phyloP scores from a whole-genome alignment of 2,329 filamentous ascomycete species.

The Sordariomycetes sp. region DNA sequence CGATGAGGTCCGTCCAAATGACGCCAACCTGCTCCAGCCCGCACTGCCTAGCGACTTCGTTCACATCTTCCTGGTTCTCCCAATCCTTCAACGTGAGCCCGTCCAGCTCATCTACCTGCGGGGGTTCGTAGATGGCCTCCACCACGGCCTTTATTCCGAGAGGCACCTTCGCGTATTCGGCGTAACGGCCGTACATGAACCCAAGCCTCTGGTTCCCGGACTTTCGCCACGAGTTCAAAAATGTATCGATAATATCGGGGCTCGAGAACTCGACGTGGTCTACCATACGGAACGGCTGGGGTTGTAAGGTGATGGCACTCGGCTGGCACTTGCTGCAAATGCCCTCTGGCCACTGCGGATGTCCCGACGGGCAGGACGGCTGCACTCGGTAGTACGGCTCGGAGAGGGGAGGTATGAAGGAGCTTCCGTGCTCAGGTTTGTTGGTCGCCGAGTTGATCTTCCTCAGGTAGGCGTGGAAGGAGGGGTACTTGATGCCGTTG shows the following conservation, averaged over 20 bases:
- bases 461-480: conserved; percentile 85
- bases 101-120: conserved; percentile 78
- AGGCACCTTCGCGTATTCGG: conserved; percentile 84
- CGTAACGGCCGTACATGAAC: conserved; percentile 81
- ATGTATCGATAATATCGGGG: conserved; percentile 70
- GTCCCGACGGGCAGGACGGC: conserved; percentile 80
- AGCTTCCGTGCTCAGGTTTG: conserved; percentile 84
- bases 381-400: conserved; percentile 90
- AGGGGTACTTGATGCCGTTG: conserved; percentile 97
- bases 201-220: conserved; percentile 76
- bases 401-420: conserved; percentile 87
- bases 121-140: conserved; percentile 93
- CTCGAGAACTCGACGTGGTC: conserved; percentile 96
- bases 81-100: conserved; percentile 76
- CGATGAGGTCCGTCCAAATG: conserved; percentile 86
- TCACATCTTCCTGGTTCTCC: conserved; percentile 71
- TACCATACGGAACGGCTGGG: conserved; percentile 90
- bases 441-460: conserved; percentile 96
- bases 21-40: conserved; percentile 82
- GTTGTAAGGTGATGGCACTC: conserved; percentile 88
- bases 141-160: conserved; percentile 91
- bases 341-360: conserved; percentile 86
- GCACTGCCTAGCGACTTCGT: conserved; percentile 68
- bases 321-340: conserved; percentile 98
- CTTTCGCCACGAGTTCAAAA: conserved; percentile 84